A percentile compares a stretch with the other conserved stretches of the same genome.
These are phyloP conservation scores for Cryptococcus hybrid DNA, from an alignment of 1,284 basidiomycete genomes.

Conservation along the genomic window DNA sequence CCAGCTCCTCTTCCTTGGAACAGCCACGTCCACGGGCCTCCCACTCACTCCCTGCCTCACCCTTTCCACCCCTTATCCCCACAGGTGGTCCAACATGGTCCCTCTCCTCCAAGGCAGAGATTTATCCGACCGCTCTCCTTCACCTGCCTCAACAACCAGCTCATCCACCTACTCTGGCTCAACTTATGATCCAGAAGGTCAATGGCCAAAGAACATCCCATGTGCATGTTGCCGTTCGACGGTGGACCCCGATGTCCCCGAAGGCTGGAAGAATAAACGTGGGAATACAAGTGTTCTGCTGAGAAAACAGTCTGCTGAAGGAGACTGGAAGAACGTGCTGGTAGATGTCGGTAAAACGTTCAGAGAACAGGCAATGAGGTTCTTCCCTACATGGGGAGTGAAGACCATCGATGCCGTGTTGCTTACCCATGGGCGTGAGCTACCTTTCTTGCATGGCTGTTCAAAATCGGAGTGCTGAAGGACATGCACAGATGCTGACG, in stretches of 20 bases:
- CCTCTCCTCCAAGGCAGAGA: constrained; percentile 15
- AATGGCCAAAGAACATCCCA: constrained; percentile 39
- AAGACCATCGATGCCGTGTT: constrained; percentile 50
- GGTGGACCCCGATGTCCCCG: constrained; percentile 34
- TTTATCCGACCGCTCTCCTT: background rate
- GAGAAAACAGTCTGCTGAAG: constrained; percentile 25
- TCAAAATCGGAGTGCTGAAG: constrained; percentile 1
- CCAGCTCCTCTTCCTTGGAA: constrained; percentile 47
- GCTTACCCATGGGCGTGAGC: constrained; percentile 51
- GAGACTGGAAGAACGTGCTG: constrained; percentile 46
- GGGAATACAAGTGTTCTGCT: constrained; percentile 47
- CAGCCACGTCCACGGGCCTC: constrained; percentile 48
- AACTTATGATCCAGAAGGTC: constrained; percentile 24
- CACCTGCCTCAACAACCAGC: constrained; percentile 2
- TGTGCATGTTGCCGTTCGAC: constrained; percentile 45
- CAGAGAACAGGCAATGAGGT: constrained; percentile 42
- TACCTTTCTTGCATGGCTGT: background rate
- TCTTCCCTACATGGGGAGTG: constrained; percentile 48
- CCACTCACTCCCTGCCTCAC: constrained; percentile 49
- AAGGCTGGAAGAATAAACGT: constrained; percentile 47
- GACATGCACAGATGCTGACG: constrained; percentile 35
- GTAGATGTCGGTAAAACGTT: constrained; percentile 53
- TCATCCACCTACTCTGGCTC: constrained; percentile 10
- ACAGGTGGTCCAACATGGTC: constrained; percentile 18
- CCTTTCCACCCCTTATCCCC: constrained; percentile 25